Conservation (phyloP, 208 protist species). For the Acanthamoeba pearcei region DNA sequence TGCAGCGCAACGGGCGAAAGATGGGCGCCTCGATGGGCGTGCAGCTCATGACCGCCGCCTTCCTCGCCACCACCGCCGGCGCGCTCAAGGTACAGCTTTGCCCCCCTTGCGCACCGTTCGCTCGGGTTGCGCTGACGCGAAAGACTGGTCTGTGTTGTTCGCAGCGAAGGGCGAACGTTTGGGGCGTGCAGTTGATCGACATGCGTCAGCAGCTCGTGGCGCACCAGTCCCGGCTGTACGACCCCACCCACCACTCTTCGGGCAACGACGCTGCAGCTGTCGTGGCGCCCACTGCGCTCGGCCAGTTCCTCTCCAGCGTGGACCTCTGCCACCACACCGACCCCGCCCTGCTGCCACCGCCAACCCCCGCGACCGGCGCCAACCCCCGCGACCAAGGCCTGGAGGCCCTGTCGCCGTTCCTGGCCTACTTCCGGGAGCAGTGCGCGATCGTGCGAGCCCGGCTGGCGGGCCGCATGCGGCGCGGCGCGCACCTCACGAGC, state of each 20-base stretch:
- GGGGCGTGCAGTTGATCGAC: background rate
- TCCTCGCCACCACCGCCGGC: conserved; percentile 4
- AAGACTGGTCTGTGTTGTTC: no score
- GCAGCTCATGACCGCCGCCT: conserved; percentile 11
- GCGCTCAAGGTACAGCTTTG: background rate
- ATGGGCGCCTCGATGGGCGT: background rate
- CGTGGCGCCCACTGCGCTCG: background rate
- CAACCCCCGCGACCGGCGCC: no score
- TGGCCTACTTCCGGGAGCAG: background rate
- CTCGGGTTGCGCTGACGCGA: background rate
- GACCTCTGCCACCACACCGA: conserved; percentile 1
- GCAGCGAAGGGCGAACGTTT: conserved; percentile 14
- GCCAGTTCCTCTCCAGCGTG: background rate
- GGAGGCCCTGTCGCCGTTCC: background rate
- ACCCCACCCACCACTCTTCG: background rate
- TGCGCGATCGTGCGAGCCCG: background rate
- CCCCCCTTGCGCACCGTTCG: background rate
- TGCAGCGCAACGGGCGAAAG: background rate
- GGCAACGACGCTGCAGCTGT: background rate
- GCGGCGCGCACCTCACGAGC: background rate
- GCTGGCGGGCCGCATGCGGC: background rate
- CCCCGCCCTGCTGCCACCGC: background rate
- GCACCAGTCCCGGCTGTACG: background rate
- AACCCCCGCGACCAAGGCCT: background rate
- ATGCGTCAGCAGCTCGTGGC: background rate